Conservation (phyloP, 1,284 basidiomycete species). For the Ganoderma lingzhi region DNA sequence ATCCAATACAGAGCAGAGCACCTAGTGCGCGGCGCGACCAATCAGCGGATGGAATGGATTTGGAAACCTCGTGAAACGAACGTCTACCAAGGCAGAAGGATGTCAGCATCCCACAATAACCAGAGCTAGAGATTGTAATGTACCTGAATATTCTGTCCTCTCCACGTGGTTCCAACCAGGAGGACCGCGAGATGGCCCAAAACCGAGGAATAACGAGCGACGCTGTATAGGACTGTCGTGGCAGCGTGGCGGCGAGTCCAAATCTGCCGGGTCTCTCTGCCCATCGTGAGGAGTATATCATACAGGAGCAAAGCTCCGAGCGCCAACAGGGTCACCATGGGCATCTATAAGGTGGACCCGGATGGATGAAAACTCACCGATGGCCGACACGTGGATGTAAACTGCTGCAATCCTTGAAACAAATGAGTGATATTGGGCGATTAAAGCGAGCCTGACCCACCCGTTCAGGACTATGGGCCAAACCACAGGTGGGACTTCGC, state of each 20-base stretch:
- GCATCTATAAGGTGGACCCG: too few species aligned
- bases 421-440: too few species aligned
- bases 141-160: not conserved
- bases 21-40: not conserved
- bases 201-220: not conserved
- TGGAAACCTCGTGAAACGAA: not conserved
- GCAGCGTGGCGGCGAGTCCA: not conserved
- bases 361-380: too few species aligned
- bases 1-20: not conserved
- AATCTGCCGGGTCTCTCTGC: not conserved
- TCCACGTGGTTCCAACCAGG: not conserved
- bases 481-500: too few species aligned
- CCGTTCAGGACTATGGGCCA: too few species aligned
- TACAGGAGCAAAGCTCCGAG: not conserved
- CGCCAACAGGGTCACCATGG: too few species aligned
- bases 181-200: not conserved
- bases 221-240: not conserved
- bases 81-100: not conserved
- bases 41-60: not conserved
- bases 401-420: too few species aligned
- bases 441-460: too few species aligned
- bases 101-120: too few species aligned
- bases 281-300: not conserved
- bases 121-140: not conserved
- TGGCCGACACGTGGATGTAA: too few species aligned